Evolutionary conservation across 495 filamentous ascomycete species (phyloP).

Genomic region (Lasiosphaeria miniovina): DNA sequence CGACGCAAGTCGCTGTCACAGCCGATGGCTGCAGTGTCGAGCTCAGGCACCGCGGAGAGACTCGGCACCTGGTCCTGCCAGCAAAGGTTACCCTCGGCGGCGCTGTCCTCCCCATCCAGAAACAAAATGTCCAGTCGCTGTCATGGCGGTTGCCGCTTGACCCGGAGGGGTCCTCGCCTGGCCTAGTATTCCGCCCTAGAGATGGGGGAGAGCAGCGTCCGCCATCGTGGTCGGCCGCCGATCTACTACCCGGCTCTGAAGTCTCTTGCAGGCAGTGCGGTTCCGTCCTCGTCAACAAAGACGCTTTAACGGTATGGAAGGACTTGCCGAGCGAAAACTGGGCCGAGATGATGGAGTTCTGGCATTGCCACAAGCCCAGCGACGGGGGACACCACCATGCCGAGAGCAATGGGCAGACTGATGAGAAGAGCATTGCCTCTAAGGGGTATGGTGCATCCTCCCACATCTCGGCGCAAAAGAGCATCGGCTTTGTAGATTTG

Average conservation of each 20-base stretch:
- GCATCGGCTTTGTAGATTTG: conserved; percentile 74
- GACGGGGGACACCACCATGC: conserved; percentile 35
- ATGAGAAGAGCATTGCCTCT: conserved; percentile 45
- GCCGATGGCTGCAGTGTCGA: conserved; percentile 50
- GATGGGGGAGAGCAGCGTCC: conserved; percentile 14
- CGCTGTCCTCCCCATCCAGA: conserved; percentile 34
- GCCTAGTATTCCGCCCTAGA: conserved; percentile 28
- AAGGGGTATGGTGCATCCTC: conserved; percentile 78
- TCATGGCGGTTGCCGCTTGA: conserved; percentile 68
- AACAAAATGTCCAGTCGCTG: conserved; percentile 43
- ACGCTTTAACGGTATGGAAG: conserved; percentile 67
- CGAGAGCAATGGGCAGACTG: conserved; percentile 25
- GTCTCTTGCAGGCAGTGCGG: conserved; percentile 65
- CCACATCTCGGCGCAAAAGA: conserved; percentile 57
- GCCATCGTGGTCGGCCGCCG: conserved; percentile 69
- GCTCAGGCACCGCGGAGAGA: conserved; percentile 52
- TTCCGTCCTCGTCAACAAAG: conserved; percentile 39
- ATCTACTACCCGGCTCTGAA: conserved; percentile 51
- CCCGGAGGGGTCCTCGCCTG: conserved; percentile 10
- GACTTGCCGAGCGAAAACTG: conserved; percentile 94
- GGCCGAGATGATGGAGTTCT: conserved; percentile 99
- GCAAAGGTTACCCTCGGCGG: conserved; percentile 47
- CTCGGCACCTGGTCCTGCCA: conserved; percentile 63
- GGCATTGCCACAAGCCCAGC: conserved; percentile 96
- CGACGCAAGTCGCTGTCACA: conserved; percentile 49